Percentiles rank a stretch among this genome's conserved stretches.
Conservation (phyloP, 2,329 filamentous ascomycete genomes). For the Taxawa tesnikishii region DNA sequence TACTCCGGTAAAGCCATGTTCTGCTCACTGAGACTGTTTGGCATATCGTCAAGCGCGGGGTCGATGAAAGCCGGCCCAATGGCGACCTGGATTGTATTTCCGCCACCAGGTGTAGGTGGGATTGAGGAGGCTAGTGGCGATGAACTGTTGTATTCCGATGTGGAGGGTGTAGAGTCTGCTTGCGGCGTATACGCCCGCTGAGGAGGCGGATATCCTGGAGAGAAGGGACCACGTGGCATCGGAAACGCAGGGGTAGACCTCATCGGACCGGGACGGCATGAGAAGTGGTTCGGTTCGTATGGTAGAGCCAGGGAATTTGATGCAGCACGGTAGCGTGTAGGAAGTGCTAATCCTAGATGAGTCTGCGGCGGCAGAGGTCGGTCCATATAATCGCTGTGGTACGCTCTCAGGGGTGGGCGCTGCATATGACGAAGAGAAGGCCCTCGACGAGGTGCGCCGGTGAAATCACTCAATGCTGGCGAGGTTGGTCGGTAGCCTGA, state of each 20-base stretch:
- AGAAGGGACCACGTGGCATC: constrained; percentile 10
- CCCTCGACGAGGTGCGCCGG: constrained; percentile 9
- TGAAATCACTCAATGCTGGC: constrained; percentile 30
- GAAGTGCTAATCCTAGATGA: too few relatives aligned
- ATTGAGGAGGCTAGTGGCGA: constrained; percentile 23
- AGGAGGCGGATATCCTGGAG: constrained; percentile 10
- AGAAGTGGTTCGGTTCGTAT: constrained; percentile 16
- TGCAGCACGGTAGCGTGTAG: too few relatives aligned
- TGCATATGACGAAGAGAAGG: constrained; percentile 12
- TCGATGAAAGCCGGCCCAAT: constrained; percentile 16
- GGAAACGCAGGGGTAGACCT: constrained; percentile 10
- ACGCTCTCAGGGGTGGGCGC: constrained; percentile 12
- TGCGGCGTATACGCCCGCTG: constrained; percentile 21
- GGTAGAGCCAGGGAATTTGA: constrained; percentile 12
- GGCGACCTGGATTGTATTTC: constrained; percentile 20
- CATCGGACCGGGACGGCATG: constrained; percentile 14
- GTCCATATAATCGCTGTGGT: constrained; percentile 14
- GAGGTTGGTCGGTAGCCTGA: constrained; percentile 29
- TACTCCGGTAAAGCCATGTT: constrained; percentile 21
- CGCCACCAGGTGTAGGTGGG: constrained; percentile 28
- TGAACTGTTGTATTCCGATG: constrained; percentile 30
- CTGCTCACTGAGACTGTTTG: constrained; percentile 22
- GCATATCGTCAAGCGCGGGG: constrained; percentile 15
- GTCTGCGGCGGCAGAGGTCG: constrained; percentile 13
- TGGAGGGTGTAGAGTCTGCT: constrained; percentile 26